phyloP scores from a whole-genome alignment of 1,139 yeast genomes.

The Geotrichum citri-aurantii region DNA sequence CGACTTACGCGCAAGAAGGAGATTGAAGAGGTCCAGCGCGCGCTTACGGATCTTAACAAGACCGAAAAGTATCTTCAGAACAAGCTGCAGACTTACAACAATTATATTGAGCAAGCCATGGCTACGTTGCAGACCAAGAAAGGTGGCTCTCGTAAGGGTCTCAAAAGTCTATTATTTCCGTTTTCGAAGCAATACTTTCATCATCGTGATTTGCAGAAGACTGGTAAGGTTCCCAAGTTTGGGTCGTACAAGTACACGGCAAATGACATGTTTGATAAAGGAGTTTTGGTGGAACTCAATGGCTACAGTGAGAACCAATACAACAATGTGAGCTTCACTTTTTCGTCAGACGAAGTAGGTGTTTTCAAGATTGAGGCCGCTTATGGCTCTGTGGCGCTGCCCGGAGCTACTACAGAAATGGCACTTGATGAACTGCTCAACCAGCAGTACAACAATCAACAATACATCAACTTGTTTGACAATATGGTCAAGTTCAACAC shows the following conservation, averaged over 20 bases:
- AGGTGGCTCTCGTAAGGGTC: conserved; percentile 47
- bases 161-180: conserved; percentile 41
- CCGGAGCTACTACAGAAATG: conserved; percentile 50
- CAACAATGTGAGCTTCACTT: conserved; percentile 67
- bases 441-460: conserved; percentile 52
- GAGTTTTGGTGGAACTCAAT: conserved; percentile 54
- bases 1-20: conserved; percentile 59
- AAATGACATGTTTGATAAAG: conserved; percentile 67
- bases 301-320: conserved; percentile 46
- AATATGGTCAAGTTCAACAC: conserved; percentile 64
- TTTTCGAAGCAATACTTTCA: conserved; percentile 78
- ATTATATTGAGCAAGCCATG: conserved; percentile 63
- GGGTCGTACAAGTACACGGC: conserved; percentile 83
- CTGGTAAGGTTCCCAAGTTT: conserved; percentile 65
- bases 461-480: conserved; percentile 51
- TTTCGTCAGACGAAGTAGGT: conserved; percentile 71
- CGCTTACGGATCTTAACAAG: conserved; percentile 53
- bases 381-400: conserved; percentile 42
- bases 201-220: conserved; percentile 61
- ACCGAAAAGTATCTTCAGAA: conserved; percentile 57
- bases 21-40: conserved; percentile 52
- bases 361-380: conserved; percentile 64
- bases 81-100: conserved; percentile 61
- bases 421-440: conserved; percentile 65
- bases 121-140: conserved; percentile 52